phyloP scores from a whole-genome alignment of 2,329 filamentous ascomycete species.

The Ceratocystis lukuohia region DNA sequence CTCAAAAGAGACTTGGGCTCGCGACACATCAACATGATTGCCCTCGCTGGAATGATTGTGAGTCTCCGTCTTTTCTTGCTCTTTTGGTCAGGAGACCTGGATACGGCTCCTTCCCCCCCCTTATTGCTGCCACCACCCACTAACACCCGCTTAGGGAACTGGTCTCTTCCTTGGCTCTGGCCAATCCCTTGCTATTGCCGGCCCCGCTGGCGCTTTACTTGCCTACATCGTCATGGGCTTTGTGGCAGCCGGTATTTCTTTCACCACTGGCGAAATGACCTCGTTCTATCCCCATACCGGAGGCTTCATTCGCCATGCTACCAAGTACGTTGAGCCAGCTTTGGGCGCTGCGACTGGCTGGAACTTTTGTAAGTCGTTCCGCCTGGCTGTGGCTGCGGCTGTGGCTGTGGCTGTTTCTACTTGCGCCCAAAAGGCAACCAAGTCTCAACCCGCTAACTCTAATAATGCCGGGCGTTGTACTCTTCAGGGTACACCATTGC shows the following conservation, averaged over 20 bases:
- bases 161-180: constrained; percentile 40
- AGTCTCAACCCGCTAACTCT: too few species aligned
- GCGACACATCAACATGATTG: constrained; percentile 28
- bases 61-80: not conserved
- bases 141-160: constrained; percentile 25
- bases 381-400: too few species aligned
- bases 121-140: not conserved
- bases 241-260: constrained; percentile 45
- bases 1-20: constrained; percentile 22
- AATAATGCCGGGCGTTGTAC: constrained; percentile 22
- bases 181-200: constrained; percentile 35
- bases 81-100: not conserved
- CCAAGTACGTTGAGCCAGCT: constrained; percentile 25
- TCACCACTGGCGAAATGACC: constrained; percentile 28
- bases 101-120: not conserved
- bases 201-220: constrained; percentile 30
- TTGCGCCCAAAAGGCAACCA: too few species aligned
- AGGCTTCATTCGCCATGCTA: constrained; percentile 25
- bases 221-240: constrained; percentile 32
- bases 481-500: constrained; percentile 35
- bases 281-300: constrained; percentile 24
- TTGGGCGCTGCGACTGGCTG: constrained; percentile 23
- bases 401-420: too few species aligned
- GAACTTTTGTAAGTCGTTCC: constrained; percentile 12
- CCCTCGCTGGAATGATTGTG: constrained; percentile 26